Evolutionary conservation across 1,284 basidiomycete species (phyloP).

Genomic region (Fomitiporia mediterranea): DNA sequence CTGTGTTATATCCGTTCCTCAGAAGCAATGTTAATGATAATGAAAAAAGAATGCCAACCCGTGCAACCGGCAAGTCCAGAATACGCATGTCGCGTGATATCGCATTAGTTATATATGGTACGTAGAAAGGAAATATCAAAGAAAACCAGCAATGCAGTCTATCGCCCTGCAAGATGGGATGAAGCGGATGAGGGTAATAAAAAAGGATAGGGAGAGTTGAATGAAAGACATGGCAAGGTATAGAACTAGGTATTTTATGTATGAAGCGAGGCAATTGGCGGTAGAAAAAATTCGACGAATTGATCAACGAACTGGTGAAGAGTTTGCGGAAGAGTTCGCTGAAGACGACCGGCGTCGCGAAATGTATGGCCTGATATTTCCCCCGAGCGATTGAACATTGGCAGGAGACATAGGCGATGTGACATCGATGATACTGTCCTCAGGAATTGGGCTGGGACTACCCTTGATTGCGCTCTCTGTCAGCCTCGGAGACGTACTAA

Average conservation of each 20-base stretch:
- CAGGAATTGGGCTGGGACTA: conserved; percentile 3
- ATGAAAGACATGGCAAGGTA: not conserved
- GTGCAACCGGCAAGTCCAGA: no score
- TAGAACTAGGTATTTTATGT: not conserved
- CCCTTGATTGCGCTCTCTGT: conserved; percentile 12
- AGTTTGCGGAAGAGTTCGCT: conserved; percentile 12
- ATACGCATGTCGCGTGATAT: no score
- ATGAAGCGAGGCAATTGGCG: not conserved
- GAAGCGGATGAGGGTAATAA: no score
- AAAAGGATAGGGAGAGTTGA: not conserved
- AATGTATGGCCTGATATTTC: conserved; percentile 11
- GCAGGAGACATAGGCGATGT: conserved; percentile 5
- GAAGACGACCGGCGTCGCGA: conserved; percentile 17
- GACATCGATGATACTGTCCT: not conserved
- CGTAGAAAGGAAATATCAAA: no score
- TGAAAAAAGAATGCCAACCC: no score
- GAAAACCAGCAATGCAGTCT: no score
- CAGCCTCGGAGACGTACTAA: not conserved
- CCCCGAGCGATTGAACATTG: conserved; percentile 1
- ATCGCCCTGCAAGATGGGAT: no score
- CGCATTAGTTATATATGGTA: no score
- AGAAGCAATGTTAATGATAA: no score
- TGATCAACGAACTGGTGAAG: conserved; percentile 6
- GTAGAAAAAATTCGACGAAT: no score
- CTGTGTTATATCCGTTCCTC: no score